Evolutionary conservation across 2,329 filamentous ascomycete species (phyloP).

Genomic region (Byssoonygena ceratinophila): DNA sequence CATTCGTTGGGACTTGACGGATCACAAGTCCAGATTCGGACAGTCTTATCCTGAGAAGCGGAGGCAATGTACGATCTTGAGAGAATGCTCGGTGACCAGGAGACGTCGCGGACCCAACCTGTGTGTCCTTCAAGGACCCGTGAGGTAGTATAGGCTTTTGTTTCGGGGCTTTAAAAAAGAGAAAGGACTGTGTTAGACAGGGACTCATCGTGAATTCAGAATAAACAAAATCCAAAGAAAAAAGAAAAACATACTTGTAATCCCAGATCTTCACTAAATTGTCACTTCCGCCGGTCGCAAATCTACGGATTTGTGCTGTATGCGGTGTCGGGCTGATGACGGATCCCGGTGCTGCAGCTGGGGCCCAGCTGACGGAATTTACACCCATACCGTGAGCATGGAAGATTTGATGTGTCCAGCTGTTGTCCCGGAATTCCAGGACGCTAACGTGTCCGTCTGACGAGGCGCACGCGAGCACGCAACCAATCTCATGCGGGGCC

Average conservation of each 20-base stretch:
- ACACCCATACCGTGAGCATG: conserved; percentile 86
- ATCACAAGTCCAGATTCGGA: conserved; percentile 89
- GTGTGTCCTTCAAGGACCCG: conserved; percentile 64
- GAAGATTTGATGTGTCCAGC: conserved; percentile 81
- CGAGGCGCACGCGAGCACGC: conserved; percentile 85
- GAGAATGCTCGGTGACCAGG: conserved; percentile 90
- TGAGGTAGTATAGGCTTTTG: conserved; percentile 43
- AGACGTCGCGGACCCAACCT: conserved; percentile 96
- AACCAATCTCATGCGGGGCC: conserved; percentile 94
- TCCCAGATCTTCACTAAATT: conserved; percentile 91
- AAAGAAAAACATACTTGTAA: conserved; percentile 47
- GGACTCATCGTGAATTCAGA: neutral
- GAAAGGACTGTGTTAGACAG: too few species aligned
- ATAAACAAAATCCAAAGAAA: neutral
- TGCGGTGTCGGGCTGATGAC: conserved; percentile 62
- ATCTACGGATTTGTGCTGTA: conserved; percentile 59
- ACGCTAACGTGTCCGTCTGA: conserved; percentile 90
- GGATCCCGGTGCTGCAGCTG: conserved; percentile 70
- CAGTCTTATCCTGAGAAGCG: conserved; percentile 91
- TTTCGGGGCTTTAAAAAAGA: conserved; percentile 41
- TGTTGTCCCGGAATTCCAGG: conserved; percentile 93
- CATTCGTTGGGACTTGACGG: conserved; percentile 58
- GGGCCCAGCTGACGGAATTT: conserved; percentile 93
- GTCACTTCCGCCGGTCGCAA: conserved; percentile 91
- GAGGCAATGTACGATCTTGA: conserved; percentile 95